These are phyloP conservation scores for Fusarium subtropicale DNA, from an alignment of 2,329 filamentous ascomycete genomes.

Conservation along the genomic window DNA sequence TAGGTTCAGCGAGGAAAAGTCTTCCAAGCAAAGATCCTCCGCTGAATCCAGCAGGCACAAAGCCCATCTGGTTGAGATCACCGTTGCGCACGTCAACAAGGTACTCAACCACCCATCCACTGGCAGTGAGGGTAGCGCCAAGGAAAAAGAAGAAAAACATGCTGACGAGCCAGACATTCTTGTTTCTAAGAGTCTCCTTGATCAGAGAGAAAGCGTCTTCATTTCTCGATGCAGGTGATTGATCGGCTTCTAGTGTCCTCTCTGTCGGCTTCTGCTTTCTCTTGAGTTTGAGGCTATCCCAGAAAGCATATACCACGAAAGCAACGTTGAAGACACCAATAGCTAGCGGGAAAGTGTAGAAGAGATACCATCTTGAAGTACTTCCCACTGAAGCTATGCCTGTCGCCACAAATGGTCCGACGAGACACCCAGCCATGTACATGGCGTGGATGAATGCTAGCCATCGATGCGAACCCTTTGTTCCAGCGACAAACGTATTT, in stretches of 20 bases:
- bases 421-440: conserved; percentile 68
- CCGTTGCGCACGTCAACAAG: conserved; percentile 70
- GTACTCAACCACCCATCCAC: conserved; percentile 74
- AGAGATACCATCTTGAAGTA: conserved; percentile 62
- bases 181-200: conserved; percentile 57
- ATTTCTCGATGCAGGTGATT: conserved; percentile 13
- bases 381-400: conserved; percentile 58
- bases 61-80: conserved; percentile 67
- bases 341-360: conserved; percentile 67
- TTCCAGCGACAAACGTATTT: conserved; percentile 69
- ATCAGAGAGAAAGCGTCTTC: conserved; percentile 58
- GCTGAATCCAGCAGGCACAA: conserved; percentile 70
- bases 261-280: conserved; percentile 19
- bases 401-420: conserved; percentile 66
- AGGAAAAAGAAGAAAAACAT: conserved; percentile 74
- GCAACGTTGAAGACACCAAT: conserved; percentile 63
- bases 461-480: conserved; percentile 67
- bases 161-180: conserved; percentile 68
- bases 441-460: conserved; percentile 73
- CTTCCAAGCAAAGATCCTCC: conserved; percentile 69
- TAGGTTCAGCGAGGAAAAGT: conserved; percentile 68
- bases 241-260: conserved; percentile 20
- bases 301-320: conserved; percentile 61
- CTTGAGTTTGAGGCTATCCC: conserved; percentile 57
- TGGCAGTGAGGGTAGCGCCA: conserved; percentile 65